phyloP scores from a whole-genome alignment of 352 stramenopile species.

The Thalassiosira mediterranea region DNA sequence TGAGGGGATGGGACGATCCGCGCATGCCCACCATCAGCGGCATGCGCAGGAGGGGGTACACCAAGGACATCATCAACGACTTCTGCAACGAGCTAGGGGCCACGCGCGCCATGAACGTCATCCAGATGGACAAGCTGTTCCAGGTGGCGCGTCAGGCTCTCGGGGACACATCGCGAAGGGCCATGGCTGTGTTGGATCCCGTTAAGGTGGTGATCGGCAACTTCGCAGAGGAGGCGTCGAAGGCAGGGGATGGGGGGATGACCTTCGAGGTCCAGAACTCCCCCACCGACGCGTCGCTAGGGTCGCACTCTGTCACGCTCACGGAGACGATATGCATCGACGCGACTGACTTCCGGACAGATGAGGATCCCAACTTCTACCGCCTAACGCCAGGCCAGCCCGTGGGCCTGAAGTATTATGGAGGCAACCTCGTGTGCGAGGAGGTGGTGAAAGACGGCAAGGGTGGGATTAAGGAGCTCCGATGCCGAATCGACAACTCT shows the following conservation, averaged over 20 bases:
- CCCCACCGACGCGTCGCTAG: conserved; percentile 76
- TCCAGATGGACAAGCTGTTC: conserved; percentile 82
- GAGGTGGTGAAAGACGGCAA: conserved; percentile 86
- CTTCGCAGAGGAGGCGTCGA: conserved; percentile 59
- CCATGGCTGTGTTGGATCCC: conserved; percentile 87
- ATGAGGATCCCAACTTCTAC: conserved; percentile 90
- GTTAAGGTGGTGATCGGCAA: conserved; percentile 87
- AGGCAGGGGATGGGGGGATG: conserved; percentile 41
- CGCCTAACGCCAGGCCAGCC: conserved; percentile 93
- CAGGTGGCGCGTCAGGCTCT: conserved; percentile 69
- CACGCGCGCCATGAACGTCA: conserved; percentile 85
- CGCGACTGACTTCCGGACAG: conserved; percentile 82
- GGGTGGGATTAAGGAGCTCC: conserved; percentile 71
- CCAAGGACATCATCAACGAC: conserved; percentile 88
- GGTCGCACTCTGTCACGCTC: conserved; percentile 83
- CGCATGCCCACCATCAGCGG: conserved; percentile 98
- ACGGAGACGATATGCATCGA: conserved; percentile 88
- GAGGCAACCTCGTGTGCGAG: conserved; percentile 91
- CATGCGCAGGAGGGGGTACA: conserved; percentile 88
- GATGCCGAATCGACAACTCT: conserved; percentile 72
- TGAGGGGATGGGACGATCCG: conserved; percentile 94
- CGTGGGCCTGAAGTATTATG: conserved; percentile 94
- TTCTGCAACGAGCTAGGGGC: conserved; percentile 91
- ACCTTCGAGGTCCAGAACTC: conserved; percentile 81
- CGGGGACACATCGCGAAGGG: conserved; percentile 55